phyloP scores from a whole-genome alignment of 805 yeast genomes.

The Maudiozyma saulgeensis region DNA sequence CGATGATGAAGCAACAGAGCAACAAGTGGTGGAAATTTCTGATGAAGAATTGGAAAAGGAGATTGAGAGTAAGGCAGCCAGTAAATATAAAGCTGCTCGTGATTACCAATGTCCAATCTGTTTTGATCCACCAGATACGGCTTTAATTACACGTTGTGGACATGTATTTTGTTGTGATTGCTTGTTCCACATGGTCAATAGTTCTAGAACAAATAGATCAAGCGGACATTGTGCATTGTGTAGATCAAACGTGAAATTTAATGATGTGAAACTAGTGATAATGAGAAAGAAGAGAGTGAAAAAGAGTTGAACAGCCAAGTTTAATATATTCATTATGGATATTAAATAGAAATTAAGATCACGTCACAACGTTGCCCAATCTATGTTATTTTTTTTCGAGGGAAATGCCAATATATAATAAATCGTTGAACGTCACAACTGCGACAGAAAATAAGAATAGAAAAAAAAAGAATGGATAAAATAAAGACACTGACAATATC shows the following conservation, averaged over 20 bases:
- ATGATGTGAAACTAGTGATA: conserved; percentile 24
- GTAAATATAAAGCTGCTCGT: conserved; percentile 24
- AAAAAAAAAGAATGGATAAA: too few species aligned
- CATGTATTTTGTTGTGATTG: conserved; percentile 49
- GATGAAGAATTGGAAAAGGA: conserved; percentile 26
- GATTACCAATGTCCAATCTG: conserved; percentile 45
- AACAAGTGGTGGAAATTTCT: conserved; percentile 33
- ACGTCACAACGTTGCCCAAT: too few species aligned
- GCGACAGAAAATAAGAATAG: too few species aligned
- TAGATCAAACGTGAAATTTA: conserved; percentile 29
- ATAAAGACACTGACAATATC: too few species aligned
- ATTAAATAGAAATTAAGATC: too few species aligned
- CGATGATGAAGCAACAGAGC: conserved; percentile 20
- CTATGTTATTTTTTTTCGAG: too few species aligned
- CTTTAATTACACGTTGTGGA: conserved; percentile 47
- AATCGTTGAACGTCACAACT: too few species aligned
- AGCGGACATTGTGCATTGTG: conserved; percentile 38
- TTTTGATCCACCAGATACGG: conserved; percentile 41
- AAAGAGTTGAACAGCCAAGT: not conserved
- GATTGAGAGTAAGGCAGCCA: conserved; percentile 10
- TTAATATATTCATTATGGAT: not conserved
- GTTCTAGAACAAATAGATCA: conserved; percentile 31
- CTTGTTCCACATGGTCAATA: conserved; percentile 40
- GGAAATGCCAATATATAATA: too few species aligned
- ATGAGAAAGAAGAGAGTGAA: conserved; percentile 25